Base-by-base conservation (phyloP, 2,329 filamentous ascomycete species). In the Fusarium metavorans region DNA sequence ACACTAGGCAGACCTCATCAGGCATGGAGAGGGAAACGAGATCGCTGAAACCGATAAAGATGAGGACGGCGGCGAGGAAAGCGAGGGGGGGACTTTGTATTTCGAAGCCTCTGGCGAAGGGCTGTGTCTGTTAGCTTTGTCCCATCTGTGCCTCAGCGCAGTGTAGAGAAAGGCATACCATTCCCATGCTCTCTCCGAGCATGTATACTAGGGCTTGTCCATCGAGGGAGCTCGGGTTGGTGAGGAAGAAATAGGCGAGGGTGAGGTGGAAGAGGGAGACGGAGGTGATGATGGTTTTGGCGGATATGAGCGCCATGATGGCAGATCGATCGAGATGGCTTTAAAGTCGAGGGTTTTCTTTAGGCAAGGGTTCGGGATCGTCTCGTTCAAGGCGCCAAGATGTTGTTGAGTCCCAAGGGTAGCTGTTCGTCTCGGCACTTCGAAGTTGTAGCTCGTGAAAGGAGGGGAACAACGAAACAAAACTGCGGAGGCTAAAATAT, bases 261-360 rank as follows among this genome's bases (percentile, higher is more conserved):
- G 94, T 94, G 74, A 98, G 84, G 84, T 98, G 94, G 86, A 97
- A 95, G 81, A 97, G 89, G 77, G 93, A 93, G 77, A 98, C 86
- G 62, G 91, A 92, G 77, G 94, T 93, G 78, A 98, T 92, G 82
- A 98, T 92, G 10, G 92, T 94, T 80, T 90, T 93, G 70, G 92
- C 92, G 3, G 94, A 95, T 79, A 98, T 89, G 82, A 97, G 87
- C 35, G 91, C 93, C 95, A 98, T 98, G 71, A 63, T 86, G 78
- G 78, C 66, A 57, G 57, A 34, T 27, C 32, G 34, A 20, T 52
- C 30, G 37, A 18, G 27, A 37, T 6, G 14, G 34, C 4, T 37
- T 18, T 35, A 8, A 13, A 6, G 34, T 6, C 52, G 9, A 45
- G 30, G n/a, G n/a, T 8, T 23, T 45, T 14, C 6, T 20, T 10